Percentiles rank a stretch among this genome's conserved stretches.
These are phyloP conservation scores for Closterium sp. DNA, from an alignment of 139 green algal species.

Conservation along the genomic window DNA sequence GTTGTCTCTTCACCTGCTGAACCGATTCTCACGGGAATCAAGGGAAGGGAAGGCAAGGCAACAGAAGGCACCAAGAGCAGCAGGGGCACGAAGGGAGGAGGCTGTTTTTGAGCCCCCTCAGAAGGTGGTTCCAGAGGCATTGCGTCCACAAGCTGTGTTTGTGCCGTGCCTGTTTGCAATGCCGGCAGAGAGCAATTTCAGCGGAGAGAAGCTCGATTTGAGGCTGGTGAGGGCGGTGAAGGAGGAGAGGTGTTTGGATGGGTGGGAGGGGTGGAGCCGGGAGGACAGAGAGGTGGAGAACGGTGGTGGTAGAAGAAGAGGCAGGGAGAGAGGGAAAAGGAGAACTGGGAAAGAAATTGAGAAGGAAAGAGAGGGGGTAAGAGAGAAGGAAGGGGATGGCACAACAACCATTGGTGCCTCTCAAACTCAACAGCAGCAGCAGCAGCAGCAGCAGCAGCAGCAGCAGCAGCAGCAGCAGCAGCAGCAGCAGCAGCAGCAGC, in stretches of 20 bases:
- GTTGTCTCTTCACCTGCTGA: not conserved
- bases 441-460: not conserved
- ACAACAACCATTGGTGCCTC: too few species aligned
- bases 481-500: too few species aligned
- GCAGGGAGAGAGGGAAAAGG: not conserved
- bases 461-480: too few species aligned
- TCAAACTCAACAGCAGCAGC: too few species aligned
- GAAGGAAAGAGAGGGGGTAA: too few species aligned
- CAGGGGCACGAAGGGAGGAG: not conserved
- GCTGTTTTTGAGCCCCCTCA: not conserved
- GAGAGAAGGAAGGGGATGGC: too few species aligned
- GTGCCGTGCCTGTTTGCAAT: not conserved
- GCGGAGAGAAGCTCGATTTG: not conserved
- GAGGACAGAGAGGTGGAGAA: too few species aligned
- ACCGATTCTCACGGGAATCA: not conserved
- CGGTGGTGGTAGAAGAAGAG: not conserved
- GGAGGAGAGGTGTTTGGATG: not conserved
- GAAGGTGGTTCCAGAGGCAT: not conserved
- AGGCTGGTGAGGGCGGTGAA: not conserved
- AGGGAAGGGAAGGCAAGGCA: not conserved
- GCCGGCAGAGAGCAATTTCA: not conserved
- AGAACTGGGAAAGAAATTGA: not conserved
- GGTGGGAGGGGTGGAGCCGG: not conserved
- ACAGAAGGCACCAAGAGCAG: too few species aligned
- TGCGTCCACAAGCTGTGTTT: too few species aligned